Percentiles rank a stretch among this genome's conserved stretches.
phyloP scores from a whole-genome alignment of 2,329 filamentous ascomycete species.

The Nemania abortiva region DNA sequence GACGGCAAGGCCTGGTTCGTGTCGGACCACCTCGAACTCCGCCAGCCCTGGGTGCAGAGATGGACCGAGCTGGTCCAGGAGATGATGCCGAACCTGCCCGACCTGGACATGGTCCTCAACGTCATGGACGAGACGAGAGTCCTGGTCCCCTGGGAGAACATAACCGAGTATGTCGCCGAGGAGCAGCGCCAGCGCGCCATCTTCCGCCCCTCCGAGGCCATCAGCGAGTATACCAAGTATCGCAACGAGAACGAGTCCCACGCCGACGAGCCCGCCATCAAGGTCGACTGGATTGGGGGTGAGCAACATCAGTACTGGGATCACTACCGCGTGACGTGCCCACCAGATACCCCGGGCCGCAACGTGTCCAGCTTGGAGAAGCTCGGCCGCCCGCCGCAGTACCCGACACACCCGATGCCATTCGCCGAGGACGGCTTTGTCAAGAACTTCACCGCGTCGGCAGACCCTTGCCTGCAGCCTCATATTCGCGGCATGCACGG shows the following conservation, averaged over 20 bases:
- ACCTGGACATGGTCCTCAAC: slow-evolving; percentile 76
- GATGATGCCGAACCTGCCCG: slow-evolving; percentile 65
- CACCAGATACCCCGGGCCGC: slow-evolving; percentile 64
- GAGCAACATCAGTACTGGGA: slow-evolving; percentile 68
- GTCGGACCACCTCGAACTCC: slow-evolving; percentile 47
- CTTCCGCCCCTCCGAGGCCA: slow-evolving; percentile 57
- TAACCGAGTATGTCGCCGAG: slow-evolving; percentile 62
- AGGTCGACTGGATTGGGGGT: slow-evolving; percentile 41
- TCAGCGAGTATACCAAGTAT: slow-evolving; percentile 59
- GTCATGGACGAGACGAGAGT: slow-evolving; percentile 72
- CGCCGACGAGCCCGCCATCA: slow-evolving; percentile 23
- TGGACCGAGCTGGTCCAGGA: slow-evolving; percentile 65
- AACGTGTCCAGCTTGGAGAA: slow-evolving; percentile 48
- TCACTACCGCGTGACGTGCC: slow-evolving; percentile 67
- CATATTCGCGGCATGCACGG: slow-evolving; percentile 65
- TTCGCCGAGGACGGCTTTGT: slow-evolving; percentile 63
- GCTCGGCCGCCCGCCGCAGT: slow-evolving; percentile 41
- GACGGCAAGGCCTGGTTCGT: slow-evolving; percentile 55
- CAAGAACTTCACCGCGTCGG: slow-evolving; percentile 68
- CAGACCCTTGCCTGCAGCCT: slow-evolving; percentile 71
- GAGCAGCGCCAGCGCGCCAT: slow-evolving; percentile 61
- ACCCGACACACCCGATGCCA: slow-evolving; percentile 44
- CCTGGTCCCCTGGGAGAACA: slow-evolving; percentile 69
- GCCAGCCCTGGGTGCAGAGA: slow-evolving; percentile 59
- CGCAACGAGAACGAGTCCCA: slow-evolving; percentile 50